A percentile compares a stretch with the other conserved stretches of the same genome.
phyloP scores from a whole-genome alignment of 2,329 filamentous ascomycete species.

The Fusarium longipes region DNA sequence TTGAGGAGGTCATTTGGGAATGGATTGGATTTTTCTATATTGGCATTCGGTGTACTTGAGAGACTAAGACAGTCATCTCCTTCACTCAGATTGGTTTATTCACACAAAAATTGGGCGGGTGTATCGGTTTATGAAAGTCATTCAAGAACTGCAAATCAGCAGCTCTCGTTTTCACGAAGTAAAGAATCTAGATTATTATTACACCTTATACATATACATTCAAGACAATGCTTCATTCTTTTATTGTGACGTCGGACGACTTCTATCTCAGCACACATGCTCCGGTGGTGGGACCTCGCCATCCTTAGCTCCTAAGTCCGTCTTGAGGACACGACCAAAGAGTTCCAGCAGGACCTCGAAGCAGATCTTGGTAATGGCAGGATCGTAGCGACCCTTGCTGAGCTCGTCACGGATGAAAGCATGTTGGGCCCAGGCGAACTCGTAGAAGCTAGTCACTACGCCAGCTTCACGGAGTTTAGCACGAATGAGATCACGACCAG shows the following conservation, averaged over 20 bases:
- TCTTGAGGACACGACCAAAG: conserved; percentile 81
- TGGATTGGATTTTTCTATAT: conserved; percentile 25
- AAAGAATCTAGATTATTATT: conserved; percentile 46
- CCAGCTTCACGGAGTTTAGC: conserved; percentile 82
- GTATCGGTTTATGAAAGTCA: conserved; percentile 35
- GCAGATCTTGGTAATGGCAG: conserved; percentile 85
- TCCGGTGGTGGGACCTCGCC: conserved; percentile 72
- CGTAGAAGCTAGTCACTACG: conserved; percentile 82
- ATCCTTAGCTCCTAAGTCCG: conserved; percentile 78
- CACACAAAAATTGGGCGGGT: conserved; percentile 30
- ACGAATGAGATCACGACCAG: conserved; percentile 84
- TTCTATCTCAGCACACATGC: conserved; percentile 71
- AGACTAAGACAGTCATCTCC: conserved; percentile 21
- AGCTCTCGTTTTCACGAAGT: conserved; percentile 44
- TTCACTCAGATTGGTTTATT: conserved; percentile 37
- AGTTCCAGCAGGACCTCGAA: conserved; percentile 91
- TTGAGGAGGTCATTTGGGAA: conserved; percentile 11
- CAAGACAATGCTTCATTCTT: not conserved
- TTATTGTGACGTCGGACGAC: not conserved
- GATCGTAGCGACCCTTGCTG: conserved; percentile 93
- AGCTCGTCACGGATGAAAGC: conserved; percentile 94
- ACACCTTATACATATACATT: conserved; percentile 28
- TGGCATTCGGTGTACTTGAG: conserved; percentile 33
- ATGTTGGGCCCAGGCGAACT: conserved; percentile 93
- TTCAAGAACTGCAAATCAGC: conserved; percentile 22